Evolutionary conservation across 345 rosid genomes (phyloP).

Genomic region (Salix dunnii): DNA sequence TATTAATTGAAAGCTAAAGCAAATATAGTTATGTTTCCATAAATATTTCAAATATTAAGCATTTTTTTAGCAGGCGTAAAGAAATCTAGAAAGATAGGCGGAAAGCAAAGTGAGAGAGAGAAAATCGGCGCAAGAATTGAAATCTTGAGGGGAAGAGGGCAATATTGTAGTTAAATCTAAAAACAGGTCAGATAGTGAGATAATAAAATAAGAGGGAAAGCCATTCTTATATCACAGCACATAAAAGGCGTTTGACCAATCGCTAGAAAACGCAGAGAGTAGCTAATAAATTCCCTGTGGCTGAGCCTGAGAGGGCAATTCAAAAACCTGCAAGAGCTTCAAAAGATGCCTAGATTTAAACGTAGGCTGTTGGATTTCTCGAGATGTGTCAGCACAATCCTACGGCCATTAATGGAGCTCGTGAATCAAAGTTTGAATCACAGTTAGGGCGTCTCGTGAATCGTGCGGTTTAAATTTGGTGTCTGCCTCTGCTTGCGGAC

Average conservation of each 20-base stretch:
- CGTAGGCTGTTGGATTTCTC: constrained; percentile 33
- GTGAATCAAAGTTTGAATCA: not conserved
- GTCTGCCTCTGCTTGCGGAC: not conserved
- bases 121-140: not conserved
- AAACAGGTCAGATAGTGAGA: not conserved
- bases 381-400: constrained; percentile 18
- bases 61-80: no score
- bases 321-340: constrained; percentile 7
- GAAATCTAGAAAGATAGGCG: no score
- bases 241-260: not conserved
- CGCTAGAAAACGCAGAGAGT: not conserved
- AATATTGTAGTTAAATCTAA: not conserved
- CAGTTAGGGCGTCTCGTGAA: constrained; percentile 18
- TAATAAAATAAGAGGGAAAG: not conserved
- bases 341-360: constrained; percentile 18
- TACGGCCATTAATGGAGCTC: constrained; percentile 15
- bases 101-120: not conserved
- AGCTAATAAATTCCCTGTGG: not conserved
- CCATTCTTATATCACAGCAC: not conserved
- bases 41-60: no score
- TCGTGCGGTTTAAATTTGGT: constrained; percentile 25
- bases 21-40: no score
- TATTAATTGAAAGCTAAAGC: no score
- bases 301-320: not conserved
- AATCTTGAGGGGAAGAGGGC: not conserved